Percentiles rank a stretch among this genome's conserved stretches.
phyloP scores from a whole-genome alignment of 352 stramenopile genomes.

The Phytophthora pluvialis region DNA sequence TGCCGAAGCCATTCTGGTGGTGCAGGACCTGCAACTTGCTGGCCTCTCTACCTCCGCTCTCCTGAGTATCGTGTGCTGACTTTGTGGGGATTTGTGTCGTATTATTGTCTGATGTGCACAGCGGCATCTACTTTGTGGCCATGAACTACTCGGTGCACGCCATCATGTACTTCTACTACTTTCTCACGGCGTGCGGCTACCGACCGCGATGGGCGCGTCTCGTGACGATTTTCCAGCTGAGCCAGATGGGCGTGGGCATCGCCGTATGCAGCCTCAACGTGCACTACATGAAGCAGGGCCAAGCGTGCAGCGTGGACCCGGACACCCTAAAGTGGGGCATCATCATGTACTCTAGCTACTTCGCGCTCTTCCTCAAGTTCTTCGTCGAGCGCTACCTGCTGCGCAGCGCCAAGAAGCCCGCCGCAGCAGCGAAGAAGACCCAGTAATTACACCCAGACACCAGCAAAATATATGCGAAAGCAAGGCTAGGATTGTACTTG shows the following conservation, averaged over 20 bases:
- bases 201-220: conserved; percentile 77
- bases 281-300: conserved; percentile 81
- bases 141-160: conserved; percentile 99
- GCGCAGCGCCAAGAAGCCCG: conserved; percentile 44
- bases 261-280: conserved; percentile 72
- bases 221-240: conserved; percentile 92
- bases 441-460: conserved; percentile 31
- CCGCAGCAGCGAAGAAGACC: conserved; percentile 44
- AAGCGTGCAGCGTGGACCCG: conserved; percentile 76
- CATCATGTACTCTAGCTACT: conserved; percentile 96
- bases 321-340: conserved; percentile 90
- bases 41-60: not conserved
- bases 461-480: conserved; percentile 22
- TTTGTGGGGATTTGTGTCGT: conserved; percentile 1
- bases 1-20: conserved; percentile 19
- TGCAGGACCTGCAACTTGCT: conserved; percentile 5
- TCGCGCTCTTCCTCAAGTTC: conserved; percentile 94
- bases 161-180: conserved; percentile 98
- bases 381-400: conserved; percentile 91
- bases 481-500: conserved; percentile 34
- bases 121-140: conserved; percentile 96
- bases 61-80: conserved; percentile 17
- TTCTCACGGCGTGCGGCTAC: conserved; percentile 86
- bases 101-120: conserved; percentile 28
- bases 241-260: conserved; percentile 86